A percentile compares a stretch with the other conserved stretches of the same genome.
phyloP scores from a whole-genome alignment of 2,329 filamentous ascomycete genomes.

The Calonectria leucothoes region DNA sequence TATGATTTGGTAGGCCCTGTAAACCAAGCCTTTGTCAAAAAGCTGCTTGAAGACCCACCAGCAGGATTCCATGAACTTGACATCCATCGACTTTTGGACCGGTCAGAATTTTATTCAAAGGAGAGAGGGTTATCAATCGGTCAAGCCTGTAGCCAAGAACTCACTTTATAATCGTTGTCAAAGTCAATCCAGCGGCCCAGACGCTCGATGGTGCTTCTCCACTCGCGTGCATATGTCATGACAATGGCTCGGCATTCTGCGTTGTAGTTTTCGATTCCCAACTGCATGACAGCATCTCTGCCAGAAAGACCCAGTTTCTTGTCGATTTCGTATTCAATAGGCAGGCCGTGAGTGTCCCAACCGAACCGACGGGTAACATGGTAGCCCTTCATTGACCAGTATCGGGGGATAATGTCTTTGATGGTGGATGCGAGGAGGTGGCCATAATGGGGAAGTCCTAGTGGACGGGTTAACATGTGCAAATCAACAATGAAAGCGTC shows the following conservation, averaged over 20 bases:
- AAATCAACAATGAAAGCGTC: too few relatives aligned
- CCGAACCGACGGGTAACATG: slow-evolving; percentile 94
- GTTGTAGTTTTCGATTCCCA: slow-evolving; percentile 92
- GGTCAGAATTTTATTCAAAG: slow-evolving; percentile 19
- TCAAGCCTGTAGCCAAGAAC: too few relatives aligned
- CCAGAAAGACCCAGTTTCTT: slow-evolving; percentile 93
- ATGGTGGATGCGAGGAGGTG: slow-evolving; percentile 92
- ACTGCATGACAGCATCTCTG: slow-evolving; percentile 84
- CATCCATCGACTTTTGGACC: slow-evolving; percentile 82
- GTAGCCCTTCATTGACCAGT: slow-evolving; percentile 97
- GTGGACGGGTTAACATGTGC: too few relatives aligned
- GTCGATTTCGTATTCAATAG: slow-evolving; percentile 97
- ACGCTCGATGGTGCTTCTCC: slow-evolving; percentile 88
- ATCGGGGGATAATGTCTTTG: slow-evolving; percentile 96
- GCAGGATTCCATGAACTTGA: slow-evolving; percentile 91
- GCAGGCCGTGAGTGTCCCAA: slow-evolving; percentile 94
- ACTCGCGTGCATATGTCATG: slow-evolving; percentile 91
- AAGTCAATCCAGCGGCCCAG: slow-evolving; percentile 98
- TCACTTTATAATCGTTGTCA: slow-evolving; percentile 93
- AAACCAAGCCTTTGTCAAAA: slow-evolving; percentile 89
- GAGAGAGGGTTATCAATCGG: background rate
- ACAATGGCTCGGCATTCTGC: slow-evolving; percentile 92
- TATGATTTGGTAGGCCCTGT: slow-evolving; percentile 92
- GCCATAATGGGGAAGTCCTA: slow-evolving; percentile 71
- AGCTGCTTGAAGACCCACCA: slow-evolving; percentile 98